These are phyloP conservation scores for Pseudohalonectria lignicola DNA, from an alignment of 2,329 filamentous ascomycete genomes.

Conservation along the genomic window DNA sequence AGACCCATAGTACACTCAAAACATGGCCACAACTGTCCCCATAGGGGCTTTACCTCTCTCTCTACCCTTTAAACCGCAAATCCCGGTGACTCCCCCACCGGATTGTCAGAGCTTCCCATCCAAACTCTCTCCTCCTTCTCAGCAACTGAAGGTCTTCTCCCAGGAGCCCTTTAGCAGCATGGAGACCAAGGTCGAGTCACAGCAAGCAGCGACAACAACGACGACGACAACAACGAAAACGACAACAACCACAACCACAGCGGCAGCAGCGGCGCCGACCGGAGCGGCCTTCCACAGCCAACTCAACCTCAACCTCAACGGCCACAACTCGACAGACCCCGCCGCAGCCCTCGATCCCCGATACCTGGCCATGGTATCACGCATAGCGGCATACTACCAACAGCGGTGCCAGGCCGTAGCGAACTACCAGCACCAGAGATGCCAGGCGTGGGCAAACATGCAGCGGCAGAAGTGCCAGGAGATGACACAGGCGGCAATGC, in stretches of 20 bases:
- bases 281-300: slow-evolving; percentile 1
- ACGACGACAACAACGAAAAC: slow-evolving; percentile 3
- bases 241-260: slow-evolving; percentile 4
- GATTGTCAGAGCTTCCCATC: slow-evolving; percentile 22
- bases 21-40: slow-evolving; percentile 11
- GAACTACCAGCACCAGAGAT: slow-evolving; percentile 34
- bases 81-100: slow-evolving; percentile 27
- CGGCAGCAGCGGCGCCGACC: slow-evolving; percentile 3
- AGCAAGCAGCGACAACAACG: slow-evolving; percentile 5
- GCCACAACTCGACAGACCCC: slow-evolving; percentile 1
- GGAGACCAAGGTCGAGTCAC: background rate
- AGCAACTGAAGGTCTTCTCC: slow-evolving; percentile 11
- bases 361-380: slow-evolving; percentile 32
- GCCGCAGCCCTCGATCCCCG: slow-evolving; percentile 22
- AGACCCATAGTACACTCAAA: background rate
- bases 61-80: slow-evolving; percentile 17
- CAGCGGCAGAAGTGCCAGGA: slow-evolving; percentile 36
- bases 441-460: slow-evolving; percentile 33
- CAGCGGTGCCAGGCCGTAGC: slow-evolving; percentile 34
- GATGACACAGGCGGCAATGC: slow-evolving; percentile 35
- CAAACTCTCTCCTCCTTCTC: slow-evolving; percentile 9
- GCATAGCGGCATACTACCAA: slow-evolving; percentile 36
- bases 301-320: slow-evolving; percentile 3
- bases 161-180: slow-evolving; percentile 9
- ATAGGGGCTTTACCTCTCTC: slow-evolving; percentile 15